Conservation (phyloP, 441 rosid genomes). For the Daphne laureola region DNA sequence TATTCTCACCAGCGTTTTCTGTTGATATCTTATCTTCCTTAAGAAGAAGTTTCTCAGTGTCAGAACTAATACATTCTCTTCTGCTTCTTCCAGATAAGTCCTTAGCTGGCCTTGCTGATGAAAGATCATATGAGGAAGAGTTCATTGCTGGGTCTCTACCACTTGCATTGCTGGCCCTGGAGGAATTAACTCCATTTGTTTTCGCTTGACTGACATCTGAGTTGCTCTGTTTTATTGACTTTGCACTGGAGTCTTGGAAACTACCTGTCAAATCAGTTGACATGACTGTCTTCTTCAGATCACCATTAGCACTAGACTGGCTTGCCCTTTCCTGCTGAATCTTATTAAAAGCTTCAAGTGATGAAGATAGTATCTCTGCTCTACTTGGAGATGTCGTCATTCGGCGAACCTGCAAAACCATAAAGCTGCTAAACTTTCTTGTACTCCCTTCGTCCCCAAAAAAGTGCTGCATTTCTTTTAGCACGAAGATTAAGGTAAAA, state of each 20-base stretch:
- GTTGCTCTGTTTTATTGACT: conserved; percentile 27
- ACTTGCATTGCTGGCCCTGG: conserved; percentile 34
- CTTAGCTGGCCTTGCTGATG: conserved; percentile 25
- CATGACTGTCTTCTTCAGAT: conserved; percentile 22
- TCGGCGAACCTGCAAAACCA: conserved; percentile 61
- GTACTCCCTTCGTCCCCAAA: too few species aligned
- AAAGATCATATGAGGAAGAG: conserved; percentile 21
- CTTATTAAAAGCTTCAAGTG: conserved; percentile 70
- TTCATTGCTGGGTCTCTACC: conserved; percentile 23
- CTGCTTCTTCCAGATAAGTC: conserved; percentile 36
- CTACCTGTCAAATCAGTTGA: conserved; percentile 18
- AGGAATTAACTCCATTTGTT: conserved; percentile 21
- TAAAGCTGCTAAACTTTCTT: conserved; percentile 19
- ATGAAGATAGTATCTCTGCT: conserved; percentile 75
- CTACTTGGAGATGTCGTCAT: conserved; percentile 76
- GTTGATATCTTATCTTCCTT: conserved; percentile 36
- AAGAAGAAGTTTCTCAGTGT: conserved; percentile 31
- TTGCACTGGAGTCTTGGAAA: conserved; percentile 22
- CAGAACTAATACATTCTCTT: conserved; percentile 36
- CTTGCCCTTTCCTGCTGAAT: conserved; percentile 66
- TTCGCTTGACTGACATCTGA: conserved; percentile 26
- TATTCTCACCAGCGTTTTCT: conserved; percentile 29
- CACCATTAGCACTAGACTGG: conserved; percentile 19
- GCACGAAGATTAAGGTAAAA: too few species aligned
- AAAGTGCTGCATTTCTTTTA: too few species aligned